A percentile compares a stretch with the other conserved stretches of the same genome.
Evolutionary conservation across 108 stramenopile genomes (phyloP).

Genomic region (Skeletonema menzelii): DNA sequence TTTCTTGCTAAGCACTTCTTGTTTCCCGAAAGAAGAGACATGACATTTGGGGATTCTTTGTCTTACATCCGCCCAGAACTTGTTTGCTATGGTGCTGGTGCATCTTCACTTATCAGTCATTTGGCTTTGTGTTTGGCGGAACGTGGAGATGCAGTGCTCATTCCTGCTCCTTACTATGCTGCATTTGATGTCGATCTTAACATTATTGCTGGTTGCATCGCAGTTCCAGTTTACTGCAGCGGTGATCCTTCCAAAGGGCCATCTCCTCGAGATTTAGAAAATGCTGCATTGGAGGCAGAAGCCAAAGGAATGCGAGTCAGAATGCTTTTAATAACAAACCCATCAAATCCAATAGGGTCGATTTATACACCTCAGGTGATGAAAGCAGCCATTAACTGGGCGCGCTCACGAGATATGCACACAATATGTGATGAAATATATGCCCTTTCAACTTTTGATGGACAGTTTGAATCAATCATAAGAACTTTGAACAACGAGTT

Average conservation of each 20-base stretch:
- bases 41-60: constrained; percentile 55
- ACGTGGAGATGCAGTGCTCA: constrained; percentile 83
- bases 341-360: constrained; percentile 91
- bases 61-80: constrained; percentile 59
- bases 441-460: constrained; percentile 66
- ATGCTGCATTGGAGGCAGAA: constrained; percentile 50
- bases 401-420: constrained; percentile 69
- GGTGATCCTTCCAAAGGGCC: constrained; percentile 65
- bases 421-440: constrained; percentile 90
- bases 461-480: constrained; percentile 68
- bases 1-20: constrained; percentile 58
- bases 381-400: constrained; percentile 63
- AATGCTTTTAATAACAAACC: constrained; percentile 87
- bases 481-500: constrained; percentile 67
- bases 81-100: constrained; percentile 76
- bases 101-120: constrained; percentile 68
- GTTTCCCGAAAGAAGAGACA: constrained; percentile 26
- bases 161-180: constrained; percentile 93
- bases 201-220: constrained; percentile 65
- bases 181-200: constrained; percentile 91
- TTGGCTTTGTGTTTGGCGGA: constrained; percentile 71
- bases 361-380: constrained; percentile 66
- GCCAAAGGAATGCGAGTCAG: constrained; percentile 63
- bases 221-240: constrained; percentile 58
- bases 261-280: constrained; percentile 66